A percentile compares a stretch with the other conserved stretches of the same genome.
Conservation (phyloP, 2,329 filamentous ascomycete species). For the Aulographum hederae region DNA sequence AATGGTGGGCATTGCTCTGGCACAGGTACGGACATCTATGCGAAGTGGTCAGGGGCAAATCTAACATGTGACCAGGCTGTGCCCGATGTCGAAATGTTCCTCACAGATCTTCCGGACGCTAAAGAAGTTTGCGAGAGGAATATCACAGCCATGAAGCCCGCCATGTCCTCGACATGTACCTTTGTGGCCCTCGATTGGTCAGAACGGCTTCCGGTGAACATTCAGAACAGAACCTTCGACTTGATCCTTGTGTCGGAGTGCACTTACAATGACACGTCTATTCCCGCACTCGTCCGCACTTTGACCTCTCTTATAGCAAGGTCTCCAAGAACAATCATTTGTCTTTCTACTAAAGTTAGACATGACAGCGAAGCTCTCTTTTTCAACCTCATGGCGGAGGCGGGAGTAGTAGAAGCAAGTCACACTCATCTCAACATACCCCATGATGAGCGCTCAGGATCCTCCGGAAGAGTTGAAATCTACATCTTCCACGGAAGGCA, state of each 20-base stretch:
- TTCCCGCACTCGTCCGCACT: slow-evolving; percentile 42
- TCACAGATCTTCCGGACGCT: slow-evolving; percentile 50
- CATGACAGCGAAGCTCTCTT: slow-evolving; percentile 49
- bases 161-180: not conserved
- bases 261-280: slow-evolving; percentile 53
- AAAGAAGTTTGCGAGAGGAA: slow-evolving; percentile 41
- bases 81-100: slow-evolving; percentile 31
- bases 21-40: too few relatives aligned
- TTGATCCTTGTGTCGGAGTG: slow-evolving; percentile 51
- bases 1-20: slow-evolving; percentile 48
- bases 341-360: slow-evolving; percentile 48
- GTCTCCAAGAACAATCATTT: slow-evolving; percentile 21
- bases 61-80: slow-evolving; percentile 40
- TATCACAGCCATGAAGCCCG: slow-evolving; percentile 15
- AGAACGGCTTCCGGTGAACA: slow-evolving; percentile 6
- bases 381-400: slow-evolving; percentile 33
- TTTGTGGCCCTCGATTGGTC: slow-evolving; percentile 44
- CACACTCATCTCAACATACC: not conserved
- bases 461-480: not conserved
- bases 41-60: too few relatives aligned
- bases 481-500: not conserved
- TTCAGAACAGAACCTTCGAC: slow-evolving; percentile 23
- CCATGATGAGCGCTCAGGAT: not conserved
- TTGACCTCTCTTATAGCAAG: slow-evolving; percentile 26
- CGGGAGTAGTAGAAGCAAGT: slow-evolving; percentile 9